Percentiles rank a stretch among this genome's conserved stretches.
phyloP scores from a whole-genome alignment of 73 alveolate genomes.

The Stentor roeselii region DNA sequence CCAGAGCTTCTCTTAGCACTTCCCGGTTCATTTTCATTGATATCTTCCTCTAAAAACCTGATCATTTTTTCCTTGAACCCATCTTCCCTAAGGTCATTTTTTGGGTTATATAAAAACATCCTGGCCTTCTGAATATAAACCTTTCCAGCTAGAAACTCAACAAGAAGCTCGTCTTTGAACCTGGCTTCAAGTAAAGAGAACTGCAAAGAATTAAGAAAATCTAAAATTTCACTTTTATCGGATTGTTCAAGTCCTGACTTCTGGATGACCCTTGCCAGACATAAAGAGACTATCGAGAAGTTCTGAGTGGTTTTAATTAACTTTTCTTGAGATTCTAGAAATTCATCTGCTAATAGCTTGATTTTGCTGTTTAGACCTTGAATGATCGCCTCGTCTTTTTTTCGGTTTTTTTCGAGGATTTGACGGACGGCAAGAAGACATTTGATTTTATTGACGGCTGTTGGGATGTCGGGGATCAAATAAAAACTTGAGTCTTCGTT shows the following conservation, averaged over 20 bases:
- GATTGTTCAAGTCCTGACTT: background rate
- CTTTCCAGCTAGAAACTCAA: background rate
- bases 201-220: background rate
- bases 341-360: background rate
- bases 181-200: background rate
- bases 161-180: background rate
- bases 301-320: background rate
- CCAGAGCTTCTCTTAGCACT: too few relatives aligned
- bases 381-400: background rate
- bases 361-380: background rate
- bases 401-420: background rate
- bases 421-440: background rate
- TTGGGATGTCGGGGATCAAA: background rate
- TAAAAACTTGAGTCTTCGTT: too few relatives aligned
- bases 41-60: background rate
- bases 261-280: background rate
- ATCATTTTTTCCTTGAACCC: background rate
- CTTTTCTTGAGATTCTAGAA: background rate
- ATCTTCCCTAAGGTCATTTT: background rate
- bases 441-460: background rate
- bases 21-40: background rate
- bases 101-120: background rate
- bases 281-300: background rate
- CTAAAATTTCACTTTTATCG: too few relatives aligned
- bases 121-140: background rate